Conservation (phyloP, 176 grass and related monocot genomes). For the Aegilops tauschii region DNA sequence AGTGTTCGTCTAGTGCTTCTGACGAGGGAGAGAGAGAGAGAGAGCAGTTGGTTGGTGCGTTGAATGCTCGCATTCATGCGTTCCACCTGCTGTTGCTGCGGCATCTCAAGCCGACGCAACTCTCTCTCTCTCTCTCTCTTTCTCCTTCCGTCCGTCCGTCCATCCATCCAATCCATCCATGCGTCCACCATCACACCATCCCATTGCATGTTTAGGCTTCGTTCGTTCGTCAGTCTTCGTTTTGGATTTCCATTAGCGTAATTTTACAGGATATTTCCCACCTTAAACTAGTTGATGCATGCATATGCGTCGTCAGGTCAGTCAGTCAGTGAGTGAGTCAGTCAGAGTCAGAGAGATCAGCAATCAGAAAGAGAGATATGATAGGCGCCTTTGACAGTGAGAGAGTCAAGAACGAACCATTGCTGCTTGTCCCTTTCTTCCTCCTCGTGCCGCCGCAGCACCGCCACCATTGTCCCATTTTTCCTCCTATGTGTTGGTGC, state of each 20-base stretch:
- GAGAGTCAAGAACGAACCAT: slow-evolving; percentile 99
- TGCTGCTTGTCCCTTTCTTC: slow-evolving; percentile 56
- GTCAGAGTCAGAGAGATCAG: background rate
- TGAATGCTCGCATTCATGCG: slow-evolving; percentile 52
- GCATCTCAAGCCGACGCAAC: slow-evolving; percentile 29
- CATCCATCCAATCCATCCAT: background rate
- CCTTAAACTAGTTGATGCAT: slow-evolving; percentile 20
- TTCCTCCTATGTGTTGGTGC: background rate
- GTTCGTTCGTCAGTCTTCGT: background rate
- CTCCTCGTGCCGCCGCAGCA: background rate
- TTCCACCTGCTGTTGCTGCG: slow-evolving; percentile 32
- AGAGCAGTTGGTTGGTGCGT: slow-evolving; percentile 22
- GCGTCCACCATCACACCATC: slow-evolving; percentile 7
- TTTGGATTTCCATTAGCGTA: background rate
- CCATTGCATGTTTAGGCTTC: background rate
- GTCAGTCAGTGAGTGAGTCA: background rate
- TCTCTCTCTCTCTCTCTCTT: slow-evolving; percentile 12
- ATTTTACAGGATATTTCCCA: slow-evolving; percentile 3
- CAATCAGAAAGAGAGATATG: background rate
- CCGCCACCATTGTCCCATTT: no score
- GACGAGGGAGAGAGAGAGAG: background rate
- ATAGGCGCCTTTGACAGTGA: slow-evolving; percentile 31
- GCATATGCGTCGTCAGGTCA: background rate
- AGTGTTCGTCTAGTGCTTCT: background rate
- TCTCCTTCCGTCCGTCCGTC: background rate